Conservation (phyloP, 2,329 filamentous ascomycete genomes). For the Trichoderma polysporum region DNA sequence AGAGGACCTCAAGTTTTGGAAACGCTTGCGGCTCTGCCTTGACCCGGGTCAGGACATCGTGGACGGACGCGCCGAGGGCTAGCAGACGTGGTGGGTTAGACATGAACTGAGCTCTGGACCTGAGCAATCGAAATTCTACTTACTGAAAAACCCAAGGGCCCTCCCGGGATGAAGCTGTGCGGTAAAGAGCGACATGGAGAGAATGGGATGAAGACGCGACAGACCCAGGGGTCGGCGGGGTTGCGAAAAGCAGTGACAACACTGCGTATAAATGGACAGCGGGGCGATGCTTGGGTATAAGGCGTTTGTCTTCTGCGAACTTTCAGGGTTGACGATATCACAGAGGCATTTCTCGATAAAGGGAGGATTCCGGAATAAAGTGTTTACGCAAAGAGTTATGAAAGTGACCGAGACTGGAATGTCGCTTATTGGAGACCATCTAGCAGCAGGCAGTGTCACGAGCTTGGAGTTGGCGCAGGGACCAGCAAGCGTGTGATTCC, state of each 20-base stretch:
- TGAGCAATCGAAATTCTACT: not conserved
- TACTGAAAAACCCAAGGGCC: slow-evolving; percentile 61
- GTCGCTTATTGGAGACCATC: not conserved
- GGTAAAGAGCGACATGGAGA: slow-evolving; percentile 49
- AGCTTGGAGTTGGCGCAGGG: slow-evolving; percentile 22
- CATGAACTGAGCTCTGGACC: no score
- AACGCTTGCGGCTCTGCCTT: slow-evolving; percentile 84
- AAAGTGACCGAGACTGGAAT: not conserved
- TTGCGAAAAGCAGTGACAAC: slow-evolving; percentile 7
- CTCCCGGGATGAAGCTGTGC: slow-evolving; percentile 67
- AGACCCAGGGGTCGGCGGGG: slow-evolving; percentile 10
- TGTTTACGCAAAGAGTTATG: not conserved
- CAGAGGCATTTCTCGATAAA: not conserved
- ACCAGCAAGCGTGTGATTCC: slow-evolving; percentile 16
- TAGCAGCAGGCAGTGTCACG: slow-evolving; percentile 19
- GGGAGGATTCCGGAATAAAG: not conserved
- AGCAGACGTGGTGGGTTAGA: slow-evolving; percentile 6
- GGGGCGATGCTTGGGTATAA: not conserved
- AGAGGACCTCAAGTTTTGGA: slow-evolving; percentile 78
- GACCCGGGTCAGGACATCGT: slow-evolving; percentile 82
- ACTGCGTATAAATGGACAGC: not conserved
- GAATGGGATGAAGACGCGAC: slow-evolving; percentile 12
- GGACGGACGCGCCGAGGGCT: slow-evolving; percentile 89
- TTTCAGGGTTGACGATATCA: not conserved
- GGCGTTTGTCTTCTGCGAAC: not conserved